phyloP scores from a whole-genome alignment of 768 basidiomycete genomes.

The Mycena indigotica region DNA sequence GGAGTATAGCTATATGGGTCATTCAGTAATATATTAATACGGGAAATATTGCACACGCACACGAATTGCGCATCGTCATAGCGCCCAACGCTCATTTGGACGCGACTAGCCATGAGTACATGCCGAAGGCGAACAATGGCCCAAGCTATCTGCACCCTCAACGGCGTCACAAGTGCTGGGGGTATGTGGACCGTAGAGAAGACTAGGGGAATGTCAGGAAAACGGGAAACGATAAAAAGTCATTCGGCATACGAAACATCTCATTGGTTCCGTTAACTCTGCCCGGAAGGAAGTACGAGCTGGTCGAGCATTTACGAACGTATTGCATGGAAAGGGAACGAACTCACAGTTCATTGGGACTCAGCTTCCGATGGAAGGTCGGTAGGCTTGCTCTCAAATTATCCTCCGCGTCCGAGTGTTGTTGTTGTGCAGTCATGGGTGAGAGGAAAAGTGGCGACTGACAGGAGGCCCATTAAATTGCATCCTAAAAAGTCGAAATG shows the following conservation, averaged over 20 bases:
- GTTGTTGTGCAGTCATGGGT: background rate
- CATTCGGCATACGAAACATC: slow-evolving; percentile 16
- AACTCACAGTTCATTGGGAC: background rate
- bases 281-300: slow-evolving; percentile 15
- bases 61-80: background rate
- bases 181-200: slow-evolving; percentile 5
- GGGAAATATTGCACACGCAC: background rate
- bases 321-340: background rate
- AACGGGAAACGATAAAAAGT: too few species aligned
- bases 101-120: background rate
- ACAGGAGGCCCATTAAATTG: too few species aligned
- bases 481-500: too few species aligned
- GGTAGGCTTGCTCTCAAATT: background rate
- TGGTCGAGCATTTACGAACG: background rate
- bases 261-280: slow-evolving; percentile 17
- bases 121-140: background rate
- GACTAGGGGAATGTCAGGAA: background rate
- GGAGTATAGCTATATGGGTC: slow-evolving; percentile 37
- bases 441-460: too few species aligned
- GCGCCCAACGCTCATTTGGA: background rate
- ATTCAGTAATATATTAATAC: background rate
- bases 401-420: background rate
- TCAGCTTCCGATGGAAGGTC: background rate
- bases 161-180: background rate
- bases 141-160: background rate